Evolutionary conservation across 768 basidiomycete genomes (phyloP).

Genomic region (Krasilnikovozyma curviuscula): DNA sequence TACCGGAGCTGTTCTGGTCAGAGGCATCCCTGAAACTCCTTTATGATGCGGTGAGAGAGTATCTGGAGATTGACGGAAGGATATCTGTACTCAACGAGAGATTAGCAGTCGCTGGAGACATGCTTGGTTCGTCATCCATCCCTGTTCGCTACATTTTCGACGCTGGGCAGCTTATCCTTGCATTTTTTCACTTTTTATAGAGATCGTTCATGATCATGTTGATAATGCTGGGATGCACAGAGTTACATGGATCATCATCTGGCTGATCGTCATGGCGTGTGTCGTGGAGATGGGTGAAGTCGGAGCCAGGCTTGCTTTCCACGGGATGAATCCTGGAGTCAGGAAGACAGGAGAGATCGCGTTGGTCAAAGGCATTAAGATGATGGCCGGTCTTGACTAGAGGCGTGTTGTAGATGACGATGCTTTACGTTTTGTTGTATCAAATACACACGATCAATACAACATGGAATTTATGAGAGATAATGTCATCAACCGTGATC

Average conservation of each 20-base stretch:
- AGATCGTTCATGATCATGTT: conserved; percentile 80
- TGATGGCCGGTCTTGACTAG: too few relatives aligned
- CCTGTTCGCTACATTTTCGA: conserved; percentile 17
- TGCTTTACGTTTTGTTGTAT: too few relatives aligned
- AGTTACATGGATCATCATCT: conserved; percentile 54
- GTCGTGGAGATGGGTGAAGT: conserved; percentile 55
- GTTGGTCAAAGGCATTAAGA: too few relatives aligned
- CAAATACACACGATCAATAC: too few relatives aligned
- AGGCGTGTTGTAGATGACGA: too few relatives aligned
- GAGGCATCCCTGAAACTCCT: conserved; percentile 74
- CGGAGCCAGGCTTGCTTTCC: too few relatives aligned
- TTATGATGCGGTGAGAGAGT: conserved; percentile 82
- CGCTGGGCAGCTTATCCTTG: too few relatives aligned
- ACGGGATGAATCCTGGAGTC: too few relatives aligned
- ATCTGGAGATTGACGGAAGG: conserved; percentile 73
- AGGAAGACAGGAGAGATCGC: too few relatives aligned
- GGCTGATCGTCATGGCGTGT: conserved; percentile 54
- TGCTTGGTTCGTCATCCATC: conserved; percentile 38
- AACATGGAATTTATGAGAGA: too few relatives aligned
- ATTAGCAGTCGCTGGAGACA: conserved; percentile 64
- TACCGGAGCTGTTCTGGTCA: conserved; percentile 85
- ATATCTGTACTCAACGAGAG: conserved; percentile 78
- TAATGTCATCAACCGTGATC: too few relatives aligned
- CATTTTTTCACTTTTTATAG: conserved; percentile 31
- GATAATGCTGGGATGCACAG: conserved; percentile 38